These are phyloP conservation scores for Pythium inflatum DNA, from an alignment of 352 stramenopile genomes.

Conservation along the genomic window DNA sequence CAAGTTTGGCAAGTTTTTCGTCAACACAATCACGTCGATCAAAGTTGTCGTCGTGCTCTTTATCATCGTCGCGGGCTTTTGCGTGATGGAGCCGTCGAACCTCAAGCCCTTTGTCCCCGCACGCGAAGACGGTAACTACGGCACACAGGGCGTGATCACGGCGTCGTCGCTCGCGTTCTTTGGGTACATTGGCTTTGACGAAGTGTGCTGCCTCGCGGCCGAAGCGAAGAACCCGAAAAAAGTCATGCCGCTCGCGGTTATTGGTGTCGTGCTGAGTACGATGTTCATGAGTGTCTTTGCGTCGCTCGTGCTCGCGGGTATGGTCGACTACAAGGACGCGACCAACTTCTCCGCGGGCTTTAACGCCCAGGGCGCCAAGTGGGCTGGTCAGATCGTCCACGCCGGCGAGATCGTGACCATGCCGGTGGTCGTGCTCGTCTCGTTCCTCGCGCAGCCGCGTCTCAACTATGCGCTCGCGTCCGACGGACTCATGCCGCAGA, in stretches of 20 bases:
- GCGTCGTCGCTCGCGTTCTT: slow-evolving; percentile 88
- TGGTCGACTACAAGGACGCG: slow-evolving; percentile 42
- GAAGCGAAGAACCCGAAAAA: slow-evolving; percentile 78
- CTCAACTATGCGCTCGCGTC: slow-evolving; percentile 93
- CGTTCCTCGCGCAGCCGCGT: slow-evolving; percentile 91
- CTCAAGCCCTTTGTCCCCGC: slow-evolving; percentile 82
- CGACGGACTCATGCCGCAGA: slow-evolving; percentile 91
- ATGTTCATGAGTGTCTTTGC: slow-evolving; percentile 77
- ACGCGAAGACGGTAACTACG: slow-evolving; percentile 40
- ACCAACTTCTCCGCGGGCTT: slow-evolving; percentile 52
- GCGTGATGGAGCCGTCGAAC: slow-evolving; percentile 80
- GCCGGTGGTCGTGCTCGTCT: slow-evolving; percentile 93
- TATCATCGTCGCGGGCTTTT: slow-evolving; percentile 91
- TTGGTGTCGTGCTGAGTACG: slow-evolving; percentile 77
- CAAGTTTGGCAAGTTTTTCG: slow-evolving; percentile 87
- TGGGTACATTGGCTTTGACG: slow-evolving; percentile 96
- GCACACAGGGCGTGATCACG: slow-evolving; percentile 50
- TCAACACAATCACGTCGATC: slow-evolving; percentile 85
- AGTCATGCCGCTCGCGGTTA: slow-evolving; percentile 82
- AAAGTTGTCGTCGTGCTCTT: slow-evolving; percentile 90
- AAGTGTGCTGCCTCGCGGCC: slow-evolving; percentile 90
- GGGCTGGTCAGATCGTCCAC: slow-evolving; percentile 57
- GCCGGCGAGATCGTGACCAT: slow-evolving; percentile 82
- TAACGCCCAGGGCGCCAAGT: slow-evolving; percentile 41
- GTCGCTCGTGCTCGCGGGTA: slow-evolving; percentile 86